Evolutionary conservation across 2,329 filamentous ascomycete species (phyloP).

Genomic region (Fusarium algeriense): DNA sequence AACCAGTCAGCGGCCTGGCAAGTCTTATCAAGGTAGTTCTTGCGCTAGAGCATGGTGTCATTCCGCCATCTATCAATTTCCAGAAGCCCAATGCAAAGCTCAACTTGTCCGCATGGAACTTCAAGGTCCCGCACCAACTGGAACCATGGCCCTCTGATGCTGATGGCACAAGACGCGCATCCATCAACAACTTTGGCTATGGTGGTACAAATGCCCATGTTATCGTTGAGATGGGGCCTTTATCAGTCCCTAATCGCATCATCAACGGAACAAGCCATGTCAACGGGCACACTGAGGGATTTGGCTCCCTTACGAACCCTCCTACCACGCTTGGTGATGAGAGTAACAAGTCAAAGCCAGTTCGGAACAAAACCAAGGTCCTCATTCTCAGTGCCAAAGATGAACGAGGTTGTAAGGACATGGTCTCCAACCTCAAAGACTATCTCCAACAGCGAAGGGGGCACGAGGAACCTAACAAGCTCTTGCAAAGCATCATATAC

Average conservation of each 20-base stretch:
- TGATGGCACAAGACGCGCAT: not conserved
- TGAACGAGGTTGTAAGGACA: not conserved
- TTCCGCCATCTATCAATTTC: not conserved
- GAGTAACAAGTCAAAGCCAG: not conserved
- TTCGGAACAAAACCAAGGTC: not conserved
- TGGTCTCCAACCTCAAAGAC: not conserved
- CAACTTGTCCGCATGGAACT: not conserved
- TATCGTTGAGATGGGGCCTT: not conserved
- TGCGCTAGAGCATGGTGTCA: not conserved
- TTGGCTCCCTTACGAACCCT: too few relatives aligned
- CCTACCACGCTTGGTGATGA: not conserved
- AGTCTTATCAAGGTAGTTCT: not conserved
- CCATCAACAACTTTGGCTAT: not conserved
- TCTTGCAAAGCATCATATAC: not conserved
- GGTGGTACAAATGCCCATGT: not conserved
- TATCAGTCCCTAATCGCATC: not conserved
- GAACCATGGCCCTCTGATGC: not conserved
- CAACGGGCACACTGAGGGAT: not conserved
- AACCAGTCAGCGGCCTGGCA: not conserved
- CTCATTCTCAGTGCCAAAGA: not conserved
- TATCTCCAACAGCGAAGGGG: not conserved
- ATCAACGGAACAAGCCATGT: not conserved
- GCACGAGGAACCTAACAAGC: not conserved
- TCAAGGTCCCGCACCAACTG: not conserved
- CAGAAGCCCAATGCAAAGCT: not conserved